Evolutionary conservation across 768 basidiomycete species (phyloP), one percentile per base, ranked within the genome.

Genomic region (Suillus alpinus): DNA sequence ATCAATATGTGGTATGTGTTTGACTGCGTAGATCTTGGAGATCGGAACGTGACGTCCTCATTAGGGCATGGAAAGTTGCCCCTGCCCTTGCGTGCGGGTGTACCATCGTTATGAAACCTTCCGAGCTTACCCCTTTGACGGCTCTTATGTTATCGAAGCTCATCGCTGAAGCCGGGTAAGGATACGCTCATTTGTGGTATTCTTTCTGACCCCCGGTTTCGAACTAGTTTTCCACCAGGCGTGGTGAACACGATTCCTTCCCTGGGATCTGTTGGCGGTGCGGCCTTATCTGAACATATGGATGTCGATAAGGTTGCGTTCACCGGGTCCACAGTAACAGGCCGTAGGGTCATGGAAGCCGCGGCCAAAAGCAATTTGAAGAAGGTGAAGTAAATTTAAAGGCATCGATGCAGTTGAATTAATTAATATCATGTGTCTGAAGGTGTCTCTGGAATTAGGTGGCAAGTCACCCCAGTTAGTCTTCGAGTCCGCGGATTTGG

Each of bases 281-380:
- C 91, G 8, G 92, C 94, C 3, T 81, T 98, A 61, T 78, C 95
- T 6, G 74, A 83, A 12, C 96, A 98, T 74, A 81, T 73, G 59
- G 91, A 89, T 65, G 89, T 98, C 51, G 93, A 97, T 78, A 96
- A 97, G 75, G 83, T 98, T 63, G 95, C 95, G 2, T 97, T 98
- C 75, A 98, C 96, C 9, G 96, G 96, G 50, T 94, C 91, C 39
- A 95, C 94, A 14, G 69, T 84, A 59, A 95, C 94, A 5, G 96
- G 96, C 26, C 84, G 94, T 26, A 91, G 89, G 69, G 86, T 98
- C 69, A 89, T 94, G 86, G 86, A 89, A 69, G 94, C 95, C 14
- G 93, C 95, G 2, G 93, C 95, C 8, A 88, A 89, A 73, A 92
- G 89, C 67, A 98, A 98, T 76, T 75, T 98, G 64, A 98, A 98